Conservation (phyloP, 2,329 filamentous ascomycete species). For the Colletotrichum plurivorum region DNA sequence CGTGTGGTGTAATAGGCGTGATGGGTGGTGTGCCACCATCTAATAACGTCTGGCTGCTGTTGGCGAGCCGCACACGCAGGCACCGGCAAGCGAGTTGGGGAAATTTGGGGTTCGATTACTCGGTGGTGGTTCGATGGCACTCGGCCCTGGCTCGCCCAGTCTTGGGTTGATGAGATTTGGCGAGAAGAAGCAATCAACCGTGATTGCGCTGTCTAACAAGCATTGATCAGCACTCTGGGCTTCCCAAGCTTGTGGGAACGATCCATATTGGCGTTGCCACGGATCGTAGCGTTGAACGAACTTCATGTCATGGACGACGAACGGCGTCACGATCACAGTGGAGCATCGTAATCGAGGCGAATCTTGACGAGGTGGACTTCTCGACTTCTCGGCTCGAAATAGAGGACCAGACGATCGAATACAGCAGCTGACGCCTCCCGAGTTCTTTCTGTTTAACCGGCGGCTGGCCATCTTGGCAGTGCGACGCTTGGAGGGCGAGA, state of each 20-base stretch:
- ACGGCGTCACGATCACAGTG: background rate
- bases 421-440: background rate
- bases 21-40: background rate
- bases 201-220: conserved; percentile 15
- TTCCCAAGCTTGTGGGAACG: conserved; percentile 2
- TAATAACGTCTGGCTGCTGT: background rate
- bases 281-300: background rate
- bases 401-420: background rate
- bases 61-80: conserved; percentile 34
- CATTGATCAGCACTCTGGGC: conserved; percentile 9
- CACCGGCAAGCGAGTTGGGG: conserved; percentile 24
- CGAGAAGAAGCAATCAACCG: conserved; percentile 9
- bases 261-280: conserved; percentile 13
- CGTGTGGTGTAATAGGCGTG: background rate
- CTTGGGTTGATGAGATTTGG: conserved; percentile 14
- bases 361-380: background rate
- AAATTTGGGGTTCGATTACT: conserved; percentile 18
- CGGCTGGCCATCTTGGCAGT: conserved; percentile 16
- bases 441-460: background rate
- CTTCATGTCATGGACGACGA: background rate
- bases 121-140: conserved; percentile 17
- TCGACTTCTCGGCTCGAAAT: background rate
- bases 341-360: background rate
- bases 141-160: conserved; percentile 5
- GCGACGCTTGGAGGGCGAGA: background rate